A percentile compares a stretch with the other conserved stretches of the same genome.
Evolutionary conservation across 768 basidiomycete genomes (phyloP).

Genomic region (Boletus rufocinnamomeus): DNA sequence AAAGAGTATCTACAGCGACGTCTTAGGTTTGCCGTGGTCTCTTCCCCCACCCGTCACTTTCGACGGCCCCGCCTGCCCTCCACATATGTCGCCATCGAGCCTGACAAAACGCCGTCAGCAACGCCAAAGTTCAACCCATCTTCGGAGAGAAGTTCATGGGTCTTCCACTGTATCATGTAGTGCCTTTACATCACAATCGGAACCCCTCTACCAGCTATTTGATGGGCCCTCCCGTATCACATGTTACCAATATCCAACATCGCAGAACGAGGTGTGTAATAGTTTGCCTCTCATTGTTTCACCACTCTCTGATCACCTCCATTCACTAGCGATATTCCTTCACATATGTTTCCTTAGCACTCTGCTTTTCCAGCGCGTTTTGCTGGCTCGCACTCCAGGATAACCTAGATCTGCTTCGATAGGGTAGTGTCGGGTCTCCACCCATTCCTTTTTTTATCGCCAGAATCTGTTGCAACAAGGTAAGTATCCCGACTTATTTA

Average conservation of each 20-base stretch:
- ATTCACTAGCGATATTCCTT: slow-evolving; percentile 6
- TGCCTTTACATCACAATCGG: slow-evolving; percentile 29
- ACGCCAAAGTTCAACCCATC: slow-evolving; percentile 9
- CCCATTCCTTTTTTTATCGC: background rate
- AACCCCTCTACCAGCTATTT: slow-evolving; percentile 41
- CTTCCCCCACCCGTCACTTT: slow-evolving; percentile 49
- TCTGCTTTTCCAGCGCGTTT: slow-evolving; percentile 26
- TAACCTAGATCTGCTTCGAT: slow-evolving; percentile 1
- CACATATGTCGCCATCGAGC: slow-evolving; percentile 21
- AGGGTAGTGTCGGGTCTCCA: background rate
- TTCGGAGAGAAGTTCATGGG: slow-evolving; percentile 4
- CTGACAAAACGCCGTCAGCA: slow-evolving; percentile 14
- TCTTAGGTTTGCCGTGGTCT: slow-evolving; percentile 28
- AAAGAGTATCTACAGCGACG: slow-evolving; percentile 5
- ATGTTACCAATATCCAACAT: slow-evolving; percentile 18
- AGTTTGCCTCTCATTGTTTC: background rate
- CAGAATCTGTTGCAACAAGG: background rate
- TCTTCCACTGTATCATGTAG: slow-evolving; percentile 5
- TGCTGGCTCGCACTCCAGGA: slow-evolving; percentile 26
- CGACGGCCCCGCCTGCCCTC: slow-evolving; percentile 50
- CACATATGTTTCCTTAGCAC: slow-evolving; percentile 9
- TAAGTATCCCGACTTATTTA: background rate
- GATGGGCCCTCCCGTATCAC: slow-evolving; percentile 47
- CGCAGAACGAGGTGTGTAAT: slow-evolving; percentile 20
- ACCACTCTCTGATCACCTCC: background rate